Conservation (phyloP, 148 eudicot genomes). For the Mesembryanthemum crystallinum region DNA sequence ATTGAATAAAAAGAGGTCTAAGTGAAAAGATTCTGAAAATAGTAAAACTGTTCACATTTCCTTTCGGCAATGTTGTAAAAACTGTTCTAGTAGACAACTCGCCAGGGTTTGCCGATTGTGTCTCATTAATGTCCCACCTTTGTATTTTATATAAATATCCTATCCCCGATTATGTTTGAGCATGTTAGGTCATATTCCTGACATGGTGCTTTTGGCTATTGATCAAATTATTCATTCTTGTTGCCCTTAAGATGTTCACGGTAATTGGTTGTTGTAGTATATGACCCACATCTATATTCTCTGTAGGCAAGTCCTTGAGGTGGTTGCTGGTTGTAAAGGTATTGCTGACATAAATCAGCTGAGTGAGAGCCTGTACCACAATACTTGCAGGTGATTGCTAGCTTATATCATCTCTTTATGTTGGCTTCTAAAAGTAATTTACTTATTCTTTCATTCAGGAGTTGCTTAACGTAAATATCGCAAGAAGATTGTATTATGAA, state of each 20-base stretch:
- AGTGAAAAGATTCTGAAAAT: not conserved
- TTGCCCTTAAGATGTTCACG: not conserved
- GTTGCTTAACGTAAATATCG: not conserved
- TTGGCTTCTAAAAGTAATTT: not conserved
- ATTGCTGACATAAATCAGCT: conserved; percentile 63
- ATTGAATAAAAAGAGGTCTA: not conserved
- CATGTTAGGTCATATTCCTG: not conserved
- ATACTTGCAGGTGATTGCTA: conserved; percentile 79
- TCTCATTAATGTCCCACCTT: too few species aligned
- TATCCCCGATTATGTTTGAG: not conserved
- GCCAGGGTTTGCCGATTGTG: too few species aligned
- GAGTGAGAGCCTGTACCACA: conserved; percentile 75
- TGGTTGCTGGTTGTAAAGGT: conserved; percentile 87
- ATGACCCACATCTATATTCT: not conserved
- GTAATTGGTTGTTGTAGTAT: not conserved
- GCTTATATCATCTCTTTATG: not conserved
- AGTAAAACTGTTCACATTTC: not conserved
- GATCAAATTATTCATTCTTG: not conserved
- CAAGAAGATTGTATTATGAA: too few species aligned
- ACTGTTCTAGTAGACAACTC: not conserved
- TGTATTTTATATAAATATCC: too few species aligned
- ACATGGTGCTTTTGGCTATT: not conserved
- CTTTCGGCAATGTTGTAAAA: not conserved
- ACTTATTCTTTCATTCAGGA: not conserved
- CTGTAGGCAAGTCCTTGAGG: conserved; percentile 97